These are phyloP conservation scores for Daldinia vernicosa DNA, from an alignment of 495 filamentous ascomycete species.

Conservation along the genomic window DNA sequence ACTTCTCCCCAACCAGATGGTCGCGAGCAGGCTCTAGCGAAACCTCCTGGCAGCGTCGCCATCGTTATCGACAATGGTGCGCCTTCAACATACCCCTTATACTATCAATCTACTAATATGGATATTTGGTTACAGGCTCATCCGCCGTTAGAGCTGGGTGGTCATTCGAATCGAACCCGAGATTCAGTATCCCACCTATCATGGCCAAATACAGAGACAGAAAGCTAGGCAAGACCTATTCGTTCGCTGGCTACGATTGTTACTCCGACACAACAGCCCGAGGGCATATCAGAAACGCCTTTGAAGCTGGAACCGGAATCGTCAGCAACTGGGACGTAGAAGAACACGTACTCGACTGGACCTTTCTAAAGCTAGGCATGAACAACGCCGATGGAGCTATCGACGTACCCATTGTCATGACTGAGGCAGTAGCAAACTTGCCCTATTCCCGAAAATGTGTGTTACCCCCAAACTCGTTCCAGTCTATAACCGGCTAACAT, in stretches of 20 bases:
- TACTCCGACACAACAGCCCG: conserved; percentile 92
- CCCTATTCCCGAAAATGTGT: conserved; percentile 85
- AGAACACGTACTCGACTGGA: conserved; percentile 90
- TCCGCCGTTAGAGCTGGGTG: conserved; percentile 90
- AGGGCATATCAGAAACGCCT: conserved; percentile 88
- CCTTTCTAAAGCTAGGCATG: conserved; percentile 90
- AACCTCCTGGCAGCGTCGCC: conserved; percentile 61
- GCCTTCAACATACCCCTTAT: conserved; percentile 3
- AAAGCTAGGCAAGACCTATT: conserved; percentile 86
- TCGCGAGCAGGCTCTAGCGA: conserved; percentile 66
- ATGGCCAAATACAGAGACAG: conserved; percentile 94
- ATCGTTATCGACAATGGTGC: conserved; percentile 99
- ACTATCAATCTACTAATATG: conserved; percentile 26
- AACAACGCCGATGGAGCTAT: conserved; percentile 76
- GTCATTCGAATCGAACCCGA: conserved; percentile 85
- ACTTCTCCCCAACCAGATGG: conserved; percentile 73
- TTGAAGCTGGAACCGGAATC: conserved; percentile 88
- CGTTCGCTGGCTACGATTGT: conserved; percentile 89
- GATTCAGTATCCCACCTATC: conserved; percentile 83
- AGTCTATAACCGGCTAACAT: conserved; percentile 17
- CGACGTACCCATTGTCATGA: conserved; percentile 91
- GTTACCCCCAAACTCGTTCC: conserved; percentile 39
- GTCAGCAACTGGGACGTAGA: conserved; percentile 97
- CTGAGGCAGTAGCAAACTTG: conserved; percentile 90
- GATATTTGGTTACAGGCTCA: conserved; percentile 66